Base-by-base conservation (phyloP, 495 filamentous ascomycete genomes). In the Podospora pseudopauciseta region DNA sequence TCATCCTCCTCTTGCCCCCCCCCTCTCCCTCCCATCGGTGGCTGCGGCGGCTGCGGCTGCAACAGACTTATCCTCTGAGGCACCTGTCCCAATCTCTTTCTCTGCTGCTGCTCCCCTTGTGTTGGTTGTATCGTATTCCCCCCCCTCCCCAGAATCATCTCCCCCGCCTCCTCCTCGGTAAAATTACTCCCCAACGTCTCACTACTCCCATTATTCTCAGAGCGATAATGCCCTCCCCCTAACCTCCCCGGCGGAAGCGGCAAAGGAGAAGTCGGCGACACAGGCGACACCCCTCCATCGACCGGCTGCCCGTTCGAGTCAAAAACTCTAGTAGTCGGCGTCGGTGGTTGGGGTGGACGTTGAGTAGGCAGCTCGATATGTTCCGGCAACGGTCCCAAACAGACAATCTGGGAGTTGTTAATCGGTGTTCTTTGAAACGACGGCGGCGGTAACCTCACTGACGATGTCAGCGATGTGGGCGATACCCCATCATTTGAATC, bases 111-210 rank as follows among this genome's bases (percentile, higher is more conserved):
- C 2, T 49, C 56, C 16, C 68, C 69, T 5, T 39, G 28, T 20
- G 68, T 23, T 23, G 23, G 23, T 23, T 23, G 23, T 23, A 1
- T 23, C 23, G 23, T 23, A 23, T 23, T 23, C 1, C 23, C 23
- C 23, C 23, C 23, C 23, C 23, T 23, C 54, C 44, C 67, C 57
- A 15, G 1, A 19, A 63, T 69, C 44, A 53, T 57, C 13, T 69
- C 69, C 6, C 60, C 32, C 26, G 67, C 58, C 44, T 68, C 57
- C n/a, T 70, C 70, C 30, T 72, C 73, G 0, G 84, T 86, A 64
- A 78, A 86, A 65, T 85, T 83, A 61, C 82, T 84, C 26, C 84
- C 83, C 11, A 86, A 66, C 3, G 83, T 83, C 34, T 80, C 79
- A 32, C 71, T 80, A n/a, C 80, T 80, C 3, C 76, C 75, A 28